These are phyloP conservation scores for Bonia amplexicaulis DNA, from an alignment of 176 grass and related monocot species.

Conservation along the genomic window DNA sequence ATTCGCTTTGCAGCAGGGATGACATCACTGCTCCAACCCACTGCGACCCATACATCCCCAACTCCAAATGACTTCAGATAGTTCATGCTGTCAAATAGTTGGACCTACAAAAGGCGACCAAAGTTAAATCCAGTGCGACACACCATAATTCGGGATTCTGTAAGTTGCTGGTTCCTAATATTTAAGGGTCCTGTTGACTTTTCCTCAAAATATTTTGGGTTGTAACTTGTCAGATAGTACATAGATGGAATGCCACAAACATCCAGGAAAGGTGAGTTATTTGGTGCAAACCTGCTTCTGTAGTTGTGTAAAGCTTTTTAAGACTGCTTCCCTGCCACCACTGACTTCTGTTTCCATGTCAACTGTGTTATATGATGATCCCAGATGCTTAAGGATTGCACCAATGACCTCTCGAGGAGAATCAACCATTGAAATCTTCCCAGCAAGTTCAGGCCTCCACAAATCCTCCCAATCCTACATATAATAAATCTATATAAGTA, in stretches of 20 bases:
- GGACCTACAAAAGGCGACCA: conserved; percentile 43
- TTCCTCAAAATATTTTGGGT: not conserved
- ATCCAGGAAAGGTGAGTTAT: not conserved
- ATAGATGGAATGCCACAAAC: not conserved
- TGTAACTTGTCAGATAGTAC: not conserved
- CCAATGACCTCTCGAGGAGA: conserved; percentile 91
- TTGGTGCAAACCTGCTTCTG: conserved; percentile 62
- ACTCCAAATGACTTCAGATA: conserved; percentile 86
- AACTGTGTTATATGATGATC: conserved; percentile 71
- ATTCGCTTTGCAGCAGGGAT: conserved; percentile 80
- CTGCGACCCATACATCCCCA: conserved; percentile 90
- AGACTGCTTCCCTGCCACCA: conserved; percentile 72
- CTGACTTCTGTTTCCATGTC: conserved; percentile 62
- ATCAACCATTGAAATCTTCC: conserved; percentile 90
- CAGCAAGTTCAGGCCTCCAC: conserved; percentile 82
- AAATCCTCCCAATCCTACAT: conserved; percentile 87
- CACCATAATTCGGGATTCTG: not conserved
- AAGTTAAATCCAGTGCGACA: not conserved
- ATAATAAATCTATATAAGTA: not conserved
- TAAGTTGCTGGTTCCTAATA: not conserved
- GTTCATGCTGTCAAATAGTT: conserved; percentile 75
- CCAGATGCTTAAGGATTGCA: conserved; percentile 77
- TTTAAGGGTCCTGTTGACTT: not conserved
- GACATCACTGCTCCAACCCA: conserved; percentile 91
- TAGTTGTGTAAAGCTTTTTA: conserved; percentile 52